Evolutionary conservation across 2,329 filamentous ascomycete species (phyloP).

Genomic region (Pyrenophora graminea): DNA sequence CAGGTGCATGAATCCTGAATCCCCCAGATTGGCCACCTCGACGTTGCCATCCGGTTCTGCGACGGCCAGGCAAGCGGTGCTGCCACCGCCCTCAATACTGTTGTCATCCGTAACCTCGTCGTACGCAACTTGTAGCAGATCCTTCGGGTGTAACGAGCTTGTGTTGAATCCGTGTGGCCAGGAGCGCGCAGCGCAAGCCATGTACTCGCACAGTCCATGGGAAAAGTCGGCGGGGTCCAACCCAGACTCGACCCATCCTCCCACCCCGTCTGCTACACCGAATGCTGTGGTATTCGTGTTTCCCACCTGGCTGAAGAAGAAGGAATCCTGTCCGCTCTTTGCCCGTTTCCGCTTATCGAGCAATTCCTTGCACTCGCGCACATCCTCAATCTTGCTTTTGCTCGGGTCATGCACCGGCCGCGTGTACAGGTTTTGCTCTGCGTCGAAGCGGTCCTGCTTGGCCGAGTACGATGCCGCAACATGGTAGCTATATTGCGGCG

Average conservation of each 20-base stretch:
- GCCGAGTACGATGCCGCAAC: constrained; percentile 49
- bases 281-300: constrained; percentile 74
- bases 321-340: constrained; percentile 90
- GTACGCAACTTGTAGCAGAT: constrained; percentile 82
- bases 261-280: constrained; percentile 91
- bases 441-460: constrained; percentile 45
- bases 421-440: constrained; percentile 44
- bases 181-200: constrained; percentile 75
- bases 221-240: constrained; percentile 96
- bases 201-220: constrained; percentile 89
- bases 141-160: constrained; percentile 62
- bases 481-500: constrained; percentile 45
- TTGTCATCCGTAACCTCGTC: constrained; percentile 76
- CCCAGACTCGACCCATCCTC: constrained; percentile 90
- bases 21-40: constrained; percentile 91
- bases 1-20: constrained; percentile 90
- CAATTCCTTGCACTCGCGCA: constrained; percentile 37
- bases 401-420: constrained; percentile 35
- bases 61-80: constrained; percentile 87
- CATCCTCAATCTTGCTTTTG: constrained; percentile 28
- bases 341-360: constrained; percentile 66
- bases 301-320: constrained; percentile 84
- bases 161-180: constrained; percentile 51
- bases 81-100: constrained; percentile 78
- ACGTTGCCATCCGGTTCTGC: constrained; percentile 73